phyloP scores from a whole-genome alignment of 2,329 filamentous ascomycete genomes.

The Trichoderma sp. region DNA sequence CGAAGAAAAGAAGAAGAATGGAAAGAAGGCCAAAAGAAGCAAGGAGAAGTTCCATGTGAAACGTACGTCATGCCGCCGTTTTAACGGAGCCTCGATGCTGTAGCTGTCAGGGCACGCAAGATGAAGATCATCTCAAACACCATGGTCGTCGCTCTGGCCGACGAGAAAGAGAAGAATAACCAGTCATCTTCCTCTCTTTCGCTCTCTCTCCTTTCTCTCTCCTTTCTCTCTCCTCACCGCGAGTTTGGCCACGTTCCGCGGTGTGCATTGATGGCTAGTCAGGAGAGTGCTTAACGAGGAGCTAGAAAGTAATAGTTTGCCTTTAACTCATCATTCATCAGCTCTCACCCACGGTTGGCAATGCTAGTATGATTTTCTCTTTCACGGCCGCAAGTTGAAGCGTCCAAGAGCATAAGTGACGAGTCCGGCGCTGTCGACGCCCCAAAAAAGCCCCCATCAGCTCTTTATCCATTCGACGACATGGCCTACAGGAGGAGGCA shows the following conservation, averaged over 20 bases:
- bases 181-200: not conserved
- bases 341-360: not conserved
- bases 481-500: not conserved
- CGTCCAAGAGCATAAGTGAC: not conserved
- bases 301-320: constrained; percentile 3
- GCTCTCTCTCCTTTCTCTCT: not conserved
- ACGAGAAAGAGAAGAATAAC: not conserved
- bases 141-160: not conserved
- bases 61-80: not conserved
- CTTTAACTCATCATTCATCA: not conserved
- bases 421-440: not conserved
- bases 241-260: not conserved
- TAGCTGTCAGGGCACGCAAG: not conserved
- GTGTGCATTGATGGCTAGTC: not conserved
- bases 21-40: not conserved
- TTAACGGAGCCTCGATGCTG: too few species aligned
- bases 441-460: not conserved
- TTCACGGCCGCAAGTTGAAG: not conserved
- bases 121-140: not conserved
- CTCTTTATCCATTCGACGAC: not conserved
- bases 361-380: not conserved
- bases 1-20: not conserved
- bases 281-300: not conserved
- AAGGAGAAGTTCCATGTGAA: not conserved
- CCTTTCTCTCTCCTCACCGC: not conserved